These are phyloP conservation scores for Melampsora americana DNA, from an alignment of 1,284 basidiomycete species.

Conservation along the genomic window DNA sequence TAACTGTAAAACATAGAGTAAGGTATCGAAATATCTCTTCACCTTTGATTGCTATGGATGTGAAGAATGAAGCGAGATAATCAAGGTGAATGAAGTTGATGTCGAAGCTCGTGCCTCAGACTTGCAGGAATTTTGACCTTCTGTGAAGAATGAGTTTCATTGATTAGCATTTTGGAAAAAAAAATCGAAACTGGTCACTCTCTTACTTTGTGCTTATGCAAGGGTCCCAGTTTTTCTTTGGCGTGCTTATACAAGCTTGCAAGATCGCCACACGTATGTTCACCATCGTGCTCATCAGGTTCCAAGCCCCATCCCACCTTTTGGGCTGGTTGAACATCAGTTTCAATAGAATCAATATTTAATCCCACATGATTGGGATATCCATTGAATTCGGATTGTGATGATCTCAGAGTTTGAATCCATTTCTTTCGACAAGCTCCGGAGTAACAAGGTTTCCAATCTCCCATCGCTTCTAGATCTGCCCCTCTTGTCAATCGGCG, in stretches of 20 bases:
- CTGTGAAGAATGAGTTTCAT: background rate
- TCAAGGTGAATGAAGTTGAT: background rate
- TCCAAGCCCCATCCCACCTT: slow-evolving; percentile 11
- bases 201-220: background rate
- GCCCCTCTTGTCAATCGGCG: slow-evolving; percentile 25
- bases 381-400: slow-evolving; percentile 37
- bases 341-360: slow-evolving; percentile 15
- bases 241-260: slow-evolving; percentile 37
- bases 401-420: slow-evolving; percentile 37
- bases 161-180: background rate
- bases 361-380: slow-evolving; percentile 41
- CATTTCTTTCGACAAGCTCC: slow-evolving; percentile 44
- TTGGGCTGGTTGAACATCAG: background rate
- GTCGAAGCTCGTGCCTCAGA: background rate
- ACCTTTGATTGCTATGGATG: too few relatives aligned
- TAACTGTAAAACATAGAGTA: too few relatives aligned
- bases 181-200: background rate
- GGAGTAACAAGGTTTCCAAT: slow-evolving; percentile 42
- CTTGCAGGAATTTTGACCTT: background rate
- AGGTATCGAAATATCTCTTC: too few relatives aligned
- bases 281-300: slow-evolving; percentile 34
- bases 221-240: slow-evolving; percentile 4
- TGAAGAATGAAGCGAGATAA: too few relatives aligned
- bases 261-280: slow-evolving; percentile 42
- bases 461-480: background rate